phyloP scores from a whole-genome alignment of 2,329 filamentous ascomycete genomes.

The Fusarium decemcellulare region DNA sequence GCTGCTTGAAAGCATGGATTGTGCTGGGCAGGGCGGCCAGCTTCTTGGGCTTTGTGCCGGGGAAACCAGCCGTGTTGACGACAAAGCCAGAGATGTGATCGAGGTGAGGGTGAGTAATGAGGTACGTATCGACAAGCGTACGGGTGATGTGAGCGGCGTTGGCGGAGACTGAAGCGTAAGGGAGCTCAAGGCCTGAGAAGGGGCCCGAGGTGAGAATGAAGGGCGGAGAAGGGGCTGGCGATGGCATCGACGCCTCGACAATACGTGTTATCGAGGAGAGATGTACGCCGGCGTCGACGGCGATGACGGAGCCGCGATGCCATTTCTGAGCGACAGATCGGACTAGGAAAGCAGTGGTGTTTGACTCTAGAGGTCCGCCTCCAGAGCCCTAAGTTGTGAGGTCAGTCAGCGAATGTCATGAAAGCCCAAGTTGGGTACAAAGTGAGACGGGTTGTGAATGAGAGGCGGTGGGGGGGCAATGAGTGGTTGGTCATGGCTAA shows the following conservation, averaged over 20 bases:
- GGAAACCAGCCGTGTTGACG: slow-evolving; percentile 91
- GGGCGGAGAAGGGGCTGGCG: slow-evolving; percentile 53
- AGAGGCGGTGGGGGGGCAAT: background rate
- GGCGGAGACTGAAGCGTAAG: slow-evolving; percentile 74
- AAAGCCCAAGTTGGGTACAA: background rate
- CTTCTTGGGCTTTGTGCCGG: slow-evolving; percentile 85
- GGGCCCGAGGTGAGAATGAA: slow-evolving; percentile 77
- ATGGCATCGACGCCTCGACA: slow-evolving; percentile 70
- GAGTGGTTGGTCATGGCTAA: no score
- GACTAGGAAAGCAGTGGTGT: slow-evolving; percentile 90
- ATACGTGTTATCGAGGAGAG: slow-evolving; percentile 88
- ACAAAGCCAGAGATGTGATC: slow-evolving; percentile 94
- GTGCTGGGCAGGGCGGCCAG: slow-evolving; percentile 89
- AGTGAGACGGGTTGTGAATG: background rate
- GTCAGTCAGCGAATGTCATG: slow-evolving; percentile 30
- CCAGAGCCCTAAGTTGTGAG: slow-evolving; percentile 78
- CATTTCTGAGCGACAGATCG: slow-evolving; percentile 85
- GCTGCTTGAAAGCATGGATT: slow-evolving; percentile 91
- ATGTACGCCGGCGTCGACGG: slow-evolving; percentile 95
- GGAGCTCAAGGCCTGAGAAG: slow-evolving; percentile 84
- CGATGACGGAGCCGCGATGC: slow-evolving; percentile 85
- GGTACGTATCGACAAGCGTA: slow-evolving; percentile 85
- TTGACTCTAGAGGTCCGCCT: slow-evolving; percentile 91
- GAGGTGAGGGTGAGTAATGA: slow-evolving; percentile 97
- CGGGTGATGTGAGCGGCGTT: slow-evolving; percentile 88